A percentile compares a stretch with the other conserved stretches of the same genome.
These are phyloP conservation scores for Vaccinium corymbosum DNA, from an alignment of 148 eudicot species.

Conservation along the genomic window DNA sequence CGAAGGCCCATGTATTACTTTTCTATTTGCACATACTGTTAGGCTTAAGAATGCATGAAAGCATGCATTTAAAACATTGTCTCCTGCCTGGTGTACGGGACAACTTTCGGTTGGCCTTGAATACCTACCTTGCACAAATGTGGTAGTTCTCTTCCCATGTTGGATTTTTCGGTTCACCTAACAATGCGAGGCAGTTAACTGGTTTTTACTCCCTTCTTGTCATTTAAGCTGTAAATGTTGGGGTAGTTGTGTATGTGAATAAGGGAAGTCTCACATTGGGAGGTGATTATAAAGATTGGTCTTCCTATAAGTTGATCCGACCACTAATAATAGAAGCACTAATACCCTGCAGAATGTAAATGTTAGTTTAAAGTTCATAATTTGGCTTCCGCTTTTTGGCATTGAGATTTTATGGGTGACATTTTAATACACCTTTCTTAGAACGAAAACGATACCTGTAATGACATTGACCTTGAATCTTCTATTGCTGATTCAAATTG, in stretches of 20 bases:
- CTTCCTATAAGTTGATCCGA: background rate
- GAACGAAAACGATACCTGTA: background rate
- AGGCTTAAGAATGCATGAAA: background rate
- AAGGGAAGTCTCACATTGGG: background rate
- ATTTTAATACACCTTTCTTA: background rate
- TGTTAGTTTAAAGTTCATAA: background rate
- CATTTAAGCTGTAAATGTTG: background rate
- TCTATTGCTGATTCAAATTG: background rate
- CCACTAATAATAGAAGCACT: background rate
- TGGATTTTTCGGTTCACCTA: background rate
- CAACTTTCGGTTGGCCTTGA: background rate
- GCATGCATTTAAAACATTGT: background rate
- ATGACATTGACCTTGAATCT: background rate
- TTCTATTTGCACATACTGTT: background rate
- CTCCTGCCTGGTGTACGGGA: background rate
- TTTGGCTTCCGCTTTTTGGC: background rate
- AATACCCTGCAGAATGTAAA: background rate
- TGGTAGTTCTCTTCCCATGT: background rate
- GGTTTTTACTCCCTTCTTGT: background rate
- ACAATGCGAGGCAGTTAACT: background rate
- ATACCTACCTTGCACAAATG: background rate
- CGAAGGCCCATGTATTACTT: background rate
- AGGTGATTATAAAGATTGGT: background rate
- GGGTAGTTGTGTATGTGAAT: background rate
- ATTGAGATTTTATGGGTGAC: background rate